Conservation (phyloP, 768 basidiomycete genomes). For the Lentinula guzmanii region DNA sequence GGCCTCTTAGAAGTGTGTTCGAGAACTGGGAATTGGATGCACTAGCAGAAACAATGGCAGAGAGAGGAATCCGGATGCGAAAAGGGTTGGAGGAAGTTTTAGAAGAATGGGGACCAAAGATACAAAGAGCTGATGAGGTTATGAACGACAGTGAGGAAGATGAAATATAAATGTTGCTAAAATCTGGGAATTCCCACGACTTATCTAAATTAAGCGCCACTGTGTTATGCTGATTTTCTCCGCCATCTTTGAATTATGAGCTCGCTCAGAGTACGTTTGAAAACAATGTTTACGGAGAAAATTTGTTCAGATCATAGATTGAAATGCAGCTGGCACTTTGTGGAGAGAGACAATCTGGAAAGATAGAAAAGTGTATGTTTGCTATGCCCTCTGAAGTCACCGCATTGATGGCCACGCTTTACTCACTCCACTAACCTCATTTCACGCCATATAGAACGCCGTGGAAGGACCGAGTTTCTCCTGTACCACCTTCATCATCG, state of each 20-base stretch:
- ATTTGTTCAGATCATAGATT: too few relatives aligned
- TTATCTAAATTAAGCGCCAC: too few relatives aligned
- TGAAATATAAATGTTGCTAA: slow-evolving; percentile 58
- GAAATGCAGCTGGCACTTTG: background rate
- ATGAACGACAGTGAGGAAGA: slow-evolving; percentile 23
- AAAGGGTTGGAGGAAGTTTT: slow-evolving; percentile 54
- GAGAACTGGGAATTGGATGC: slow-evolving; percentile 49
- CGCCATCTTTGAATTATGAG: too few relatives aligned
- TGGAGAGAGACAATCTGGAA: background rate
- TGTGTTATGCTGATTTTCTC: too few relatives aligned
- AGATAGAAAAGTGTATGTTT: background rate
- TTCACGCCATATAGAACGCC: background rate
- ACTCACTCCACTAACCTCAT: background rate
- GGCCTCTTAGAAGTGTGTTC: slow-evolving; percentile 61
- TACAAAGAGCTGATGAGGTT: slow-evolving; percentile 19
- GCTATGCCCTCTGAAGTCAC: background rate
- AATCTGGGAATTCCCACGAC: too few relatives aligned
- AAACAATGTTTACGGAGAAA: too few relatives aligned
- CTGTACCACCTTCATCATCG: background rate
- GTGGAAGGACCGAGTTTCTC: background rate
- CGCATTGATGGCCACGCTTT: background rate
- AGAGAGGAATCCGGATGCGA: slow-evolving; percentile 65
- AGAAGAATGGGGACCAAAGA: slow-evolving; percentile 35
- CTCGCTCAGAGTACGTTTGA: too few relatives aligned
- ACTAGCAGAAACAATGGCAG: slow-evolving; percentile 71